Evolutionary conservation across 2,329 filamentous ascomycete species (phyloP), one percentile per base, ranked within the genome.

Genomic region (Claviceps purpurea): DNA sequence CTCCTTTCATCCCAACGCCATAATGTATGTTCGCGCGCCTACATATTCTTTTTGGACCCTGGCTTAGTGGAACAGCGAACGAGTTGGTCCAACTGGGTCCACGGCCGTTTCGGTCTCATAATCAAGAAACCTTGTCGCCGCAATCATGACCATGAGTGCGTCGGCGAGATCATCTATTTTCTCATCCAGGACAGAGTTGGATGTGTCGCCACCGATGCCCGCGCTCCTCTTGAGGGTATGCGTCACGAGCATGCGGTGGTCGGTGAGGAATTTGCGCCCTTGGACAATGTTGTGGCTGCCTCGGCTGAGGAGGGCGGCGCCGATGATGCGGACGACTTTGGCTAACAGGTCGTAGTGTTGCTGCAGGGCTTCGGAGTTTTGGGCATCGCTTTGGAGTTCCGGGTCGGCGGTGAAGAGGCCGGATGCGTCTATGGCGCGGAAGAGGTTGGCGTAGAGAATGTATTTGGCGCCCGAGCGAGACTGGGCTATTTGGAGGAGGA

Each of bases 151-250:
- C 68, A 91, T 84, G 62, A 93, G 87, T 47, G 87, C 84, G 65
- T 95, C 89, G 5, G 90, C 87, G 58, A 97, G 68, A 59, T 91
- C 88, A 47, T 80, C 77, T 40, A 95, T 72, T 56, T 80, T 78
- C 52, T 82, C 73, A 50, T 81, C 81, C 39, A 81, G 71, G 6
- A 56, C 59, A 41, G 61, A 62, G 47, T 69, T 66, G 37, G 59
- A 63, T 47, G 62, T 67, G 1, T 66, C 66, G 5, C 64, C 69
- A 41, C 86, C 85, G 52, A 95, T 86, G 47, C 87, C 87, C 0
- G 87, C 87, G 59, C 87, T 87, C 58, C 89, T 78, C 72, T 98
- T 98, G 62, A 98, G 87, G 20, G 95, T 84, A 46, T 89, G 86
- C 57, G 93, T 81, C 60, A 97, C 87, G 52, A 90, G 81, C 65